Conservation (phyloP, 2,329 filamentous ascomycete species). For the Clonostachys sp. region DNA sequence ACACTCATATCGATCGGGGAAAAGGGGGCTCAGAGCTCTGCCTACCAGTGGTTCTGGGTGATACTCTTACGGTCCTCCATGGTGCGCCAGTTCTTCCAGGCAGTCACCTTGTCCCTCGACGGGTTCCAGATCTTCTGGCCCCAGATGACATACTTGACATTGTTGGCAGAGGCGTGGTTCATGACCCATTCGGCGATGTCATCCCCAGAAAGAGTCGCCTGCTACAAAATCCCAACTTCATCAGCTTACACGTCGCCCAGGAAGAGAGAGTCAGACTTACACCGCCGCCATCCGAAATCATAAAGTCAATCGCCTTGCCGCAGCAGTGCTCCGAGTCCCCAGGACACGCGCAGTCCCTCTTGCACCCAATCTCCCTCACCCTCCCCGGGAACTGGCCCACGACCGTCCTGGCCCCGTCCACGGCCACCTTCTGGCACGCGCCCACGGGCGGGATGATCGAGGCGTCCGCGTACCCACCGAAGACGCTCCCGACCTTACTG, state of each 20-base stretch:
- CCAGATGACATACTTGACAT: conserved; percentile 45
- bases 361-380: conserved; percentile 25
- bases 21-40: not conserved
- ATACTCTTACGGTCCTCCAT: conserved; percentile 34
- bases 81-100: conserved; percentile 33
- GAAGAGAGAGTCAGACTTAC: conserved; percentile 15
- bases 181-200: conserved; percentile 44
- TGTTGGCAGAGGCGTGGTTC: conserved; percentile 30
- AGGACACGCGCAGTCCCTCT: conserved; percentile 21
- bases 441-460: conserved; percentile 24
- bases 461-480: conserved; percentile 25
- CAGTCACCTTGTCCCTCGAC: conserved; percentile 22
- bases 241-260: not conserved
- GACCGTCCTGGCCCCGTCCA: conserved; percentile 24
- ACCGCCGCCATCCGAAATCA: conserved; percentile 29
- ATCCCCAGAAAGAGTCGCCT: conserved; percentile 27
- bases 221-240: conserved; percentile 10
- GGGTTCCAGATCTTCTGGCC: conserved; percentile 42
- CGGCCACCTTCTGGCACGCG: conserved; percentile 26
- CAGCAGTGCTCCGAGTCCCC: conserved; percentile 28
- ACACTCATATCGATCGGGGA: not conserved
- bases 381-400: conserved; percentile 26
- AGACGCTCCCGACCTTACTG: conserved; percentile 17
- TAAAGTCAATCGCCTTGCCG: conserved; percentile 28
- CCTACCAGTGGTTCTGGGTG: conserved; percentile 38